phyloP scores from a whole-genome alignment of 495 filamentous ascomycete species.

The Xylaria palmicola region DNA sequence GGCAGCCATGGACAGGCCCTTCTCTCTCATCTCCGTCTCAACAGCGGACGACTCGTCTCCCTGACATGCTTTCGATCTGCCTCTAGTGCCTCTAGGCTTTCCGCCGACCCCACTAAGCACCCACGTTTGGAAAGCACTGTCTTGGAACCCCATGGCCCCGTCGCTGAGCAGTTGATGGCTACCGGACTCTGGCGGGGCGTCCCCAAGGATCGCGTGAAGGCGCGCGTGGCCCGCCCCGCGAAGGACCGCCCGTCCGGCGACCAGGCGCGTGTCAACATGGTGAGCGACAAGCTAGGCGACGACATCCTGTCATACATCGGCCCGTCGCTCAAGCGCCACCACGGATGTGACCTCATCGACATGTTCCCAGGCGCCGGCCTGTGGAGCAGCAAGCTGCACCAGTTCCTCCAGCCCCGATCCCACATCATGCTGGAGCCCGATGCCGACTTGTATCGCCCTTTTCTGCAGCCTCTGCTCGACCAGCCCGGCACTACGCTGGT shows the following conservation, averaged over 20 bases:
- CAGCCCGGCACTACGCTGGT: conserved; percentile 53
- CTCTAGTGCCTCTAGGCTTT: not conserved
- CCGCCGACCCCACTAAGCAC: conserved; percentile 6
- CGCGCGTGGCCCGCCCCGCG: not conserved
- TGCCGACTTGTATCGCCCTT: conserved; percentile 47
- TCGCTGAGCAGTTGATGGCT: conserved; percentile 20
- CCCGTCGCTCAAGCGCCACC: conserved; percentile 56
- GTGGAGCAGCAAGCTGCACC: conserved; percentile 73
- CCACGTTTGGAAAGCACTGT: too few species aligned
- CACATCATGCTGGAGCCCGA: conserved; percentile 80
- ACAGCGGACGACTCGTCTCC: not conserved
- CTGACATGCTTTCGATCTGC: not conserved
- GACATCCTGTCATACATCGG: conserved; percentile 40
- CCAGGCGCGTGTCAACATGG: conserved; percentile 49
- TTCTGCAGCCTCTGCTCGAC: conserved; percentile 63
- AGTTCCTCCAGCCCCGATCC: conserved; percentile 67
- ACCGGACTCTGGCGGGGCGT: conserved; percentile 18
- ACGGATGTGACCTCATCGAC: conserved; percentile 78
- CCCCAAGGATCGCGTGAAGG: not conserved
- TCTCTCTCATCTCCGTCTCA: conserved; percentile 9
- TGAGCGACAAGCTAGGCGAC: conserved; percentile 58
- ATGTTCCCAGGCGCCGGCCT: conserved; percentile 75
- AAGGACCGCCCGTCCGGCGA: conserved; percentile 14
- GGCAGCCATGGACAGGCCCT: conserved; percentile 21
- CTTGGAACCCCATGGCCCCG: conserved; percentile 4